Percentiles rank a stretch among this genome's conserved stretches.
These are phyloP conservation scores for Salicornia ramosissima DNA, from an alignment of 148 eudicot species.

Conservation along the genomic window DNA sequence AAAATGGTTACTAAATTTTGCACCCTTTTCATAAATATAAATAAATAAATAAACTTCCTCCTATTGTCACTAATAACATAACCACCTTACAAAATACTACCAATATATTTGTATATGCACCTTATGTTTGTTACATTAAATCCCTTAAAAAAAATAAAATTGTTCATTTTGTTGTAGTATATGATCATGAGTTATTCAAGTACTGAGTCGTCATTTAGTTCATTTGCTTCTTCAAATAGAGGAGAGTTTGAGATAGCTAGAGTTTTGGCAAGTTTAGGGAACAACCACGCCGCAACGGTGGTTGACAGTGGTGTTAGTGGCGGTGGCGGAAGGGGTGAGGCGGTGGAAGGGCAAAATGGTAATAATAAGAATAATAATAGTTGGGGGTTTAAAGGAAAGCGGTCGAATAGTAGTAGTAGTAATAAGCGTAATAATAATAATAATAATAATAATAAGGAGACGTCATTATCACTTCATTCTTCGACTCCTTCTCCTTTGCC, in stretches of 20 bases:
- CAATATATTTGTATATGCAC: background rate
- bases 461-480: background rate
- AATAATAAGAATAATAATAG: conserved; percentile 2
- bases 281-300: background rate
- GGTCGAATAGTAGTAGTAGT: conserved; percentile 1
- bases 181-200: conserved; percentile 5
- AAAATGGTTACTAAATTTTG: background rate
- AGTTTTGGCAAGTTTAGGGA: conserved; percentile 36
- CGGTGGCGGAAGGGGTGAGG: conserved; percentile 9
- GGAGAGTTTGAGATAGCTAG: conserved; percentile 50
- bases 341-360: background rate
- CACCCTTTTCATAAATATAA: background rate
- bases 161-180: too few relatives aligned
- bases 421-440: background rate
- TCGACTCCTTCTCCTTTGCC: conserved; percentile 26
- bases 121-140: background rate
- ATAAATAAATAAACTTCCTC: background rate
- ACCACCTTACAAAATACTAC: background rate
- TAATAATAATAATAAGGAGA: conserved; percentile 24
- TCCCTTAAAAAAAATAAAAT: too few relatives aligned
- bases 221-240: background rate
- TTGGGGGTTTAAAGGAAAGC: conserved; percentile 30
- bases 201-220: background rate
- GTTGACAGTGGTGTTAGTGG: conserved; percentile 1
- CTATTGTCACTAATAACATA: background rate